A percentile compares a stretch with the other conserved stretches of the same genome.
Conservation (phyloP, 1,139 yeast genomes). For the Saccharomyces hybrid region DNA sequence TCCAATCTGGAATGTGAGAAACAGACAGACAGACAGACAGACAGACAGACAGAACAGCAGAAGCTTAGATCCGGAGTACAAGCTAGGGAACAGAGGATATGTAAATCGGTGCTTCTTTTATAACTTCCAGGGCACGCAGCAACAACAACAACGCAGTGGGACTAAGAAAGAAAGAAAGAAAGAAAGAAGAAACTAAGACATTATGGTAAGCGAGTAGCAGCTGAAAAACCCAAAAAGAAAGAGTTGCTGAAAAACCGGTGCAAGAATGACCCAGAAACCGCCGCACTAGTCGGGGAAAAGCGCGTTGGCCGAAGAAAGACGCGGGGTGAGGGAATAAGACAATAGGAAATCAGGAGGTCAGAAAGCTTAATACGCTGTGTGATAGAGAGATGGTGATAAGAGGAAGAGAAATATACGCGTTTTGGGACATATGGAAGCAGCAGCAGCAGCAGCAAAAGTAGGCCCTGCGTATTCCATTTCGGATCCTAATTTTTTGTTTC, state of each 20-base stretch:
- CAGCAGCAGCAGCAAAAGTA: neutral
- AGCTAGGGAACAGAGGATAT: neutral
- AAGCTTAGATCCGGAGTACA: neutral
- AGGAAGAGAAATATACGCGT: neutral
- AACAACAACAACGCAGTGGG: neutral
- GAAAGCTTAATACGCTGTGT: neutral
- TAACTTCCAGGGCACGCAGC: neutral
- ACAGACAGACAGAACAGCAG: neutral
- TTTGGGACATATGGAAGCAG: neutral
- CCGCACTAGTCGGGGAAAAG: neutral
- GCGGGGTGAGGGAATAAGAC: slow-evolving; percentile 1
- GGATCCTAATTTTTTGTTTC: neutral
- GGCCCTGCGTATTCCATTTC: neutral
- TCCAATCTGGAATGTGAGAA: neutral
- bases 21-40: neutral
- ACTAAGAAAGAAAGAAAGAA: neutral
- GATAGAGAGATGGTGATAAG: neutral
- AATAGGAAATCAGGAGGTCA: neutral
- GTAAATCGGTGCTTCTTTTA: neutral
- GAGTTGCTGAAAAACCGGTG: neutral
- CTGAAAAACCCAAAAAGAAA: neutral
- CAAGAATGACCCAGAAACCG: neutral
- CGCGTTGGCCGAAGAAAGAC: neutral
- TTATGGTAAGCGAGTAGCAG: neutral
- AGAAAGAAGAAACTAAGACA: neutral